A percentile compares a stretch with the other conserved stretches of the same genome.
phyloP scores from a whole-genome alignment of 108 stramenopile species.

The Mediolabrus comicus region DNA sequence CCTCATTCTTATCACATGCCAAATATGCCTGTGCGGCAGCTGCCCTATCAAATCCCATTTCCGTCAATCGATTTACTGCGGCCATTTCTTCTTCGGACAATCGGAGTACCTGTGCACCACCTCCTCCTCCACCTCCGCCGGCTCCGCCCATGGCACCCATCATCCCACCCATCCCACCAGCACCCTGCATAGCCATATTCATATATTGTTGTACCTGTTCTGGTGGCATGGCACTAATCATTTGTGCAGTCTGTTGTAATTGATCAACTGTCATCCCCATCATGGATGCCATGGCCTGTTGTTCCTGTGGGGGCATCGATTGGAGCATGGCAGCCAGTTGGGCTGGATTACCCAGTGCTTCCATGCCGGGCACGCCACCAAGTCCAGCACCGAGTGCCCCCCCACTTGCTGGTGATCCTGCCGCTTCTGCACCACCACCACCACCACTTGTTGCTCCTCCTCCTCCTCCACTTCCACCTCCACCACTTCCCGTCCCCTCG shows the following conservation, averaged over 20 bases:
- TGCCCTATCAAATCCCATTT: constrained; percentile 94
- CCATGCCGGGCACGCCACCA: constrained; percentile 52
- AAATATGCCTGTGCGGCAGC: constrained; percentile 97
- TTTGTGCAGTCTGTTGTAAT: constrained; percentile 85
- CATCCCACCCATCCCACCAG: constrained; percentile 50
- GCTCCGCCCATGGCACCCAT: constrained; percentile 44
- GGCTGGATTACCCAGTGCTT: constrained; percentile 77
- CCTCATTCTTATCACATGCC: constrained; percentile 99
- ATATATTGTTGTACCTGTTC: constrained; percentile 91
- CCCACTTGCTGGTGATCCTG: constrained; percentile 26
- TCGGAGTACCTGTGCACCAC: constrained; percentile 70
- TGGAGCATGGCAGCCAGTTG: constrained; percentile 88
- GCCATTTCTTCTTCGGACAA: constrained; percentile 95
- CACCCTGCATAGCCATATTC: constrained; percentile 75
- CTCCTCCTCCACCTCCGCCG: constrained; percentile 52
- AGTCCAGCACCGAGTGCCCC: neutral
- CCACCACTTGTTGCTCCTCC: neutral
- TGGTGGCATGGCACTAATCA: constrained; percentile 91
- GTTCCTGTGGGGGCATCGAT: constrained; percentile 84
- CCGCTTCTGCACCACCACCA: constrained; percentile 6
- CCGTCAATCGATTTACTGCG: constrained; percentile 90
- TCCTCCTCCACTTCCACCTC: neutral
- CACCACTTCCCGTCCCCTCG: constrained; percentile 16
- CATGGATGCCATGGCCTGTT: constrained; percentile 87
- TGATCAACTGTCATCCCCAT: constrained; percentile 94